A percentile compares a stretch with the other conserved stretches of the same genome.
These are phyloP conservation scores for Achaetomiella virescens DNA, from an alignment of 495 filamentous ascomycete species.

Conservation along the genomic window DNA sequence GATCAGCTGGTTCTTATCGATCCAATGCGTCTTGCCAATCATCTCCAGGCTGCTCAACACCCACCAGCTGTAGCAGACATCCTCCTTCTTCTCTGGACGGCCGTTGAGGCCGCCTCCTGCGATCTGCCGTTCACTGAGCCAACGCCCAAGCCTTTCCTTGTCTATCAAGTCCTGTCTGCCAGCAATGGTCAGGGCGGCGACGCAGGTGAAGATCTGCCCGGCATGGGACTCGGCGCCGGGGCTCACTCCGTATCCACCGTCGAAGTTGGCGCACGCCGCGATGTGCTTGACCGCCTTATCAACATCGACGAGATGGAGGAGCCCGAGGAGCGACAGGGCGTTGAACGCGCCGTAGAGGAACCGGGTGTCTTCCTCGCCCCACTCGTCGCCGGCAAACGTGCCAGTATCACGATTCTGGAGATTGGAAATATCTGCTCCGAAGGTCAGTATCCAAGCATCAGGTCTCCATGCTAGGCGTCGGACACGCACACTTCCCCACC, in stretches of 20 bases:
- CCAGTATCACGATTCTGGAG: constrained; percentile 77
- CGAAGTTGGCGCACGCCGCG: constrained; percentile 77
- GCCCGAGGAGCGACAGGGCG: constrained; percentile 71
- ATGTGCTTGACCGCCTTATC: constrained; percentile 72
- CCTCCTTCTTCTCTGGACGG: constrained; percentile 88
- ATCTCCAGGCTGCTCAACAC: constrained; percentile 83
- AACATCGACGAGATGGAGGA: constrained; percentile 66
- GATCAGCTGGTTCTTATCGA: constrained; percentile 70
- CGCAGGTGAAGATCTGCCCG: constrained; percentile 90
- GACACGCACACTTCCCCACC: constrained; percentile 63
- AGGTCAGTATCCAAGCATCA: constrained; percentile 8
- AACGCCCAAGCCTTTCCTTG: constrained; percentile 70
- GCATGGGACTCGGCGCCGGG: constrained; percentile 90
- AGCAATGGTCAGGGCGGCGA: constrained; percentile 82
- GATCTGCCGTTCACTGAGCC: constrained; percentile 90
- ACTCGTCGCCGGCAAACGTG: constrained; percentile 87
- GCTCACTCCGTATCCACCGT: constrained; percentile 83
- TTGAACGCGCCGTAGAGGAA: constrained; percentile 88
- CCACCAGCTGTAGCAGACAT: constrained; percentile 99
- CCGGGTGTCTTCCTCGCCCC: constrained; percentile 91
- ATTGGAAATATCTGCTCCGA: constrained; percentile 62
- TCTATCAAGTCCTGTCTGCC: constrained; percentile 78
- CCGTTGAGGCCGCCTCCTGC: constrained; percentile 87
- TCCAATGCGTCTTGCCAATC: constrained; percentile 85
- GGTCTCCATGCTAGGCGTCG: not conserved